phyloP scores from a whole-genome alignment of 495 filamentous ascomycete species.

The Aspergillus ostianus region DNA sequence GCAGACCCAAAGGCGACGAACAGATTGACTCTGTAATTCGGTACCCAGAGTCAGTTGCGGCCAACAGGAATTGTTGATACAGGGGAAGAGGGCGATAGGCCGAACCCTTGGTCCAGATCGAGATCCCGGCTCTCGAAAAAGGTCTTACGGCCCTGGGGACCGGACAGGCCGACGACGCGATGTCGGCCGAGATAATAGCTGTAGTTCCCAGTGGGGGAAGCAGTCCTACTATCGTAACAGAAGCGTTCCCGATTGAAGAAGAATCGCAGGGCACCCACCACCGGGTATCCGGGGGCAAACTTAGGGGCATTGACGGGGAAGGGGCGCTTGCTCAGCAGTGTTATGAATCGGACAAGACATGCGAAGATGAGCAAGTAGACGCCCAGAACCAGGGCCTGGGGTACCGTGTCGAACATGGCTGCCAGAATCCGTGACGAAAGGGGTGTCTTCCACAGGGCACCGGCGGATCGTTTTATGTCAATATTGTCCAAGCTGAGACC shows the following conservation, averaged over 20 bases:
- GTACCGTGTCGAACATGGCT: neutral
- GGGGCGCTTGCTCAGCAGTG: neutral
- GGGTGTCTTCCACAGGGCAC: no score
- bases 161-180: constrained; percentile 3
- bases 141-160: constrained; percentile 9
- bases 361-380: neutral
- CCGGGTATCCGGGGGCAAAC: constrained; percentile 1
- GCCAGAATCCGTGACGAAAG: neutral
- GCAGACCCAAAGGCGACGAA: neutral
- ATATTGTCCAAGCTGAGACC: no score
- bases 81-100: neutral
- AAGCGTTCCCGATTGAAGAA: neutral
- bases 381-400: neutral
- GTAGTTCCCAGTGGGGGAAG: constrained; percentile 2
- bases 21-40: neutral
- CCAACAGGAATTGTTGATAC: neutral
- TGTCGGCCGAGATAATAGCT: constrained; percentile 3
- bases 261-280: neutral
- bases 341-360: neutral
- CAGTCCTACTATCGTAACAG: neutral
- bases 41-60: neutral
- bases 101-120: constrained; percentile 5
- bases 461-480: no score
- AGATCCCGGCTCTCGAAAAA: constrained; percentile 5
- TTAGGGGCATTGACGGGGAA: constrained; percentile 8